phyloP scores from a whole-genome alignment of 345 rosid genomes.

The Eucalyptus pauciflora region DNA sequence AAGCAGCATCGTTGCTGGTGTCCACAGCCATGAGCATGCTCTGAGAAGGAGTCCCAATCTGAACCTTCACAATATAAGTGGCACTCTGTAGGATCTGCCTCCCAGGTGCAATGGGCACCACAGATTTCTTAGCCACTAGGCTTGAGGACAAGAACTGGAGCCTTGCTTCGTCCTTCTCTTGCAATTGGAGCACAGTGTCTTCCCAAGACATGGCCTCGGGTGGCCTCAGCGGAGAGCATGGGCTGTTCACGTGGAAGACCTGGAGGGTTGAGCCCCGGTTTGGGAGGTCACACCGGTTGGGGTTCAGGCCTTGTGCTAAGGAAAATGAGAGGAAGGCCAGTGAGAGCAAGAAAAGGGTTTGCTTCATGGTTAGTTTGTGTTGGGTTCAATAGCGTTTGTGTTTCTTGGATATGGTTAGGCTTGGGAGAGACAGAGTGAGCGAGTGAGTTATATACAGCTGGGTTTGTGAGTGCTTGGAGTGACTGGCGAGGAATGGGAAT shows the following conservation, averaged over 20 bases:
- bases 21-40: constrained; percentile 81
- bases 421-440: not conserved
- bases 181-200: constrained; percentile 48
- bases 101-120: constrained; percentile 90
- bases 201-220: constrained; percentile 64
- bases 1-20: constrained; percentile 82
- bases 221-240: constrained; percentile 67
- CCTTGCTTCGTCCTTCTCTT: constrained; percentile 65
- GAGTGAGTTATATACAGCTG: not conserved
- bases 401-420: not conserved
- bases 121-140: constrained; percentile 50
- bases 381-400: not conserved
- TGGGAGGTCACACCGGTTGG: constrained; percentile 29
- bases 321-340: constrained; percentile 2
- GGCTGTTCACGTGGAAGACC: constrained; percentile 69
- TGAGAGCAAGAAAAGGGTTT: constrained; percentile 6
- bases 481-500: not conserved
- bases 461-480: not conserved
- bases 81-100: constrained; percentile 73
- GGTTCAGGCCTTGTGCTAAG: constrained; percentile 18
- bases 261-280: constrained; percentile 58
- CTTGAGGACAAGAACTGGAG: constrained; percentile 44
- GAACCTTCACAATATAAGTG: constrained; percentile 61
- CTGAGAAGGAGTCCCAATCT: constrained; percentile 82
- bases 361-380: not conserved